Base-by-base conservation (phyloP, 2,329 filamentous ascomycete genomes). In the Microascus cirrosus region DNA sequence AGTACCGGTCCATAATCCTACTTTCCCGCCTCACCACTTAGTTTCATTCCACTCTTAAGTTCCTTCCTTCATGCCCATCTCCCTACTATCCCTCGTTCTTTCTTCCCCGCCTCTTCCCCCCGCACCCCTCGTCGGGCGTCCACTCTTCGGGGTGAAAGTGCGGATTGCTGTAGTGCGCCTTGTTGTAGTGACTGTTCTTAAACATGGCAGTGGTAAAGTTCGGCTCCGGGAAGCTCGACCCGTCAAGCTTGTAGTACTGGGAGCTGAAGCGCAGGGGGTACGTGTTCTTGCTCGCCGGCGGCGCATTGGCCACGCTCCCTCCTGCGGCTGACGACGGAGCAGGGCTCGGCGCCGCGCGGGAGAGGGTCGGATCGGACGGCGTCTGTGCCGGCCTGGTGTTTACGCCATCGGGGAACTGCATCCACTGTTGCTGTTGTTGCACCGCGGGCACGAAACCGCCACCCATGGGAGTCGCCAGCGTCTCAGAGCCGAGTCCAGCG, bases 171-270 rank as follows among this genome's bases (percentile, higher is more conserved):
- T 82, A 87, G 65, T 87, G 84, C 1, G 84, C 83, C 53, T 78
- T 78, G 63, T 86, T 87, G 70, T 82, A 85, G 58, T 86, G 81
- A 56, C 79, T 84, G 62, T 86, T 85, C 64, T 83, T 84, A 65
- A 87, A 87, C 1, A 80, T 82, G 55, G 73, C 78, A 2, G 81
- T 85, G 57, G 74, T 75, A 56, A 78, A 77, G 3, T 73, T 69
- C n/a, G 77, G 74, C 59, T 80, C 78, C 1, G 66, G 65, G n/a
- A 70, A 69, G 52, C 53, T 60, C n/a, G 66, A 68, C 59, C 68
- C 73, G 56, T 75, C 77, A 24, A 71, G 69, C 59, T 77, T 79
- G 59, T 78, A 78, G 65, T 78, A 82, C 59, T 78, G 69, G 12
- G 67, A 76, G 64, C 77, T 84, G 65, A 83, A 84, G 4, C 80